These are phyloP conservation scores for Suillus clintonianus DNA, from an alignment of 768 basidiomycete genomes.

Conservation along the genomic window DNA sequence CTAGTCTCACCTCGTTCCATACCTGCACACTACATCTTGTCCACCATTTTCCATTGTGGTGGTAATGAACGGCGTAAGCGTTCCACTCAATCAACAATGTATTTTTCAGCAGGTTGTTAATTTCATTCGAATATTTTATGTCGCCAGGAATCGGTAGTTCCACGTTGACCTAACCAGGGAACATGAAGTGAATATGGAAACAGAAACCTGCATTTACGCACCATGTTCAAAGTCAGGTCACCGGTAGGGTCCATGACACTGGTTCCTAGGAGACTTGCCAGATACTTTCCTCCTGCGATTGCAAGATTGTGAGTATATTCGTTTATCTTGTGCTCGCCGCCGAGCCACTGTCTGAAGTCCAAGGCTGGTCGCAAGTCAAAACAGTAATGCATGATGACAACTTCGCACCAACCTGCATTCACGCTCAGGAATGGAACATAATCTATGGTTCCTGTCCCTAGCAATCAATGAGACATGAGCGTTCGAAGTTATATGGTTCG, in stretches of 20 bases:
- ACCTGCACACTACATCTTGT: slow-evolving; percentile 31
- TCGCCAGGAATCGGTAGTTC: slow-evolving; percentile 36
- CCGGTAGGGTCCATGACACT: slow-evolving; percentile 58
- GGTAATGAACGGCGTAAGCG: slow-evolving; percentile 11
- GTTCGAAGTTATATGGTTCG: background rate
- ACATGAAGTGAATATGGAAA: background rate
- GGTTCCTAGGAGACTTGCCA: slow-evolving; percentile 66
- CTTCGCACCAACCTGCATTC: slow-evolving; percentile 42
- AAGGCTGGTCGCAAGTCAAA: slow-evolving; percentile 48
- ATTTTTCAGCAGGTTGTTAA: slow-evolving; percentile 17
- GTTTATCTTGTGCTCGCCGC: slow-evolving; percentile 74
- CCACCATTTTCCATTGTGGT: slow-evolving; percentile 35
- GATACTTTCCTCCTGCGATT: slow-evolving; percentile 57
- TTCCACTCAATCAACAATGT: slow-evolving; percentile 24
- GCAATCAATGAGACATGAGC: background rate
- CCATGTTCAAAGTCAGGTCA: slow-evolving; percentile 73
- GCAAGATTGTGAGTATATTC: slow-evolving; percentile 72
- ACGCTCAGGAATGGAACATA: slow-evolving; percentile 55
- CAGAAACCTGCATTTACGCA: slow-evolving; percentile 22
- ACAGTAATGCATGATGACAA: background rate
- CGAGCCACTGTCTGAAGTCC: slow-evolving; percentile 70
- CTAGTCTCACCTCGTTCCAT: slow-evolving; percentile 35
- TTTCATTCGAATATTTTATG: slow-evolving; percentile 19
- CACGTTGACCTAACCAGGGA: slow-evolving; percentile 39
- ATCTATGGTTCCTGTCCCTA: slow-evolving; percentile 71